Conservation (phyloP, 768 basidiomycete species). For the Fomitopsis pulvina region DNA sequence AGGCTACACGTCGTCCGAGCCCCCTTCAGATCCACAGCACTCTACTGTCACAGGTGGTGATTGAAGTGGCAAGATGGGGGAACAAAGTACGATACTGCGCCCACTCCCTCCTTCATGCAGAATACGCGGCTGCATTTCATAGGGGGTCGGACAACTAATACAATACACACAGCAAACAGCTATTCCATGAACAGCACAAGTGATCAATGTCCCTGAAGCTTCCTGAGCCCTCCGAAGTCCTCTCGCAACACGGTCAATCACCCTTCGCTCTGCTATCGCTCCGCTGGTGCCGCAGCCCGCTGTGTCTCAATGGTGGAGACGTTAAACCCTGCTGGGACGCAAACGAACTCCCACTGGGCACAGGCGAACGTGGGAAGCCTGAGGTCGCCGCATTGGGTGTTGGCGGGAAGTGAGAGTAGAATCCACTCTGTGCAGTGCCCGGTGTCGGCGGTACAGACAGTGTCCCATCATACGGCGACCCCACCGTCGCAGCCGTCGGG, state of each 20-base stretch:
- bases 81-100: no score
- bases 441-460: conserved; percentile 12
- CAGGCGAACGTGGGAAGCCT: conserved; percentile 16
- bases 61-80: no score
- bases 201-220: neutral
- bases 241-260: conserved; percentile 14
- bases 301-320: conserved; percentile 10
- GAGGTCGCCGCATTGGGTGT: conserved; percentile 25
- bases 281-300: conserved; percentile 12
- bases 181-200: neutral
- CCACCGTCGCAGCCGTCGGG: conserved; percentile 22
- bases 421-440: conserved; percentile 7
- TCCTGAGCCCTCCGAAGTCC: neutral
- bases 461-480: conserved; percentile 15
- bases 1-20: no score
- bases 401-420: conserved; percentile 29
- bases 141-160: neutral
- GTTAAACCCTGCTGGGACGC: conserved; percentile 15
- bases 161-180: neutral
- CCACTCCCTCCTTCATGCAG: no score
- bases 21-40: no score
- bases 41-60: no score
- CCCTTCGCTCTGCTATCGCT: conserved; percentile 18
- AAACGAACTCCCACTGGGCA: conserved; percentile 10
- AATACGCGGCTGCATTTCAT: neutral